These are phyloP conservation scores for Speleostelium caveatum DNA, from an alignment of 78 protist genomes.

Conservation along the genomic window DNA sequence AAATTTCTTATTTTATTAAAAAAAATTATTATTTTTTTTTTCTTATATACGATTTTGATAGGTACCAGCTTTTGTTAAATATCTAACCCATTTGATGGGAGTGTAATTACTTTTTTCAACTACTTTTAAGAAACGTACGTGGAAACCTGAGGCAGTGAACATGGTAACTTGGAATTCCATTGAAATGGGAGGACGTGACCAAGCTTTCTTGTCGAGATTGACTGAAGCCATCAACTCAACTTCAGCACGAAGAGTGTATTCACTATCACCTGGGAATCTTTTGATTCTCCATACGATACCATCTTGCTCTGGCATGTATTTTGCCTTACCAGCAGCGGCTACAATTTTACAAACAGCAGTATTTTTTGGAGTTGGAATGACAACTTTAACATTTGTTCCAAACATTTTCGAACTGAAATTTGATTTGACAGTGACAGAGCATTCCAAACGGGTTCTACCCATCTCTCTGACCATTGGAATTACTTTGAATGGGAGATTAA, in stretches of 20 bases:
- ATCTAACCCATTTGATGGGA: constrained; percentile 98
- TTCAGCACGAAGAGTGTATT: constrained; percentile 87
- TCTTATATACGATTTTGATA: constrained; percentile 91
- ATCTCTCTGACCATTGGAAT: constrained; percentile 92
- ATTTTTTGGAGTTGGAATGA: constrained; percentile 95
- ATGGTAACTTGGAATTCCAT: constrained; percentile 98
- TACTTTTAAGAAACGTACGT: constrained; percentile 96
- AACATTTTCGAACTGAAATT: constrained; percentile 78
- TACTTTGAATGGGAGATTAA: constrained; percentile 95
- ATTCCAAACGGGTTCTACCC: constrained; percentile 94
- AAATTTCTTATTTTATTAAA: not conserved
- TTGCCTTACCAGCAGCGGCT: constrained; percentile 92
- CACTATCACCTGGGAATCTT: constrained; percentile 87
- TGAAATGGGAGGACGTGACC: constrained; percentile 97
- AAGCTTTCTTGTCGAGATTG: constrained; percentile 82
- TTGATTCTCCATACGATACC: constrained; percentile 93
- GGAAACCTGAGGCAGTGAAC: constrained; percentile 97
- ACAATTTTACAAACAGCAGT: constrained; percentile 90
- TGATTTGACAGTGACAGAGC: constrained; percentile 87
- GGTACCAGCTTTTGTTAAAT: constrained; percentile 95
- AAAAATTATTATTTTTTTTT: too few species aligned
- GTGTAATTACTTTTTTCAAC: constrained; percentile 84
- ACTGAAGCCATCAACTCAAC: constrained; percentile 89
- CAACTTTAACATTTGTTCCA: constrained; percentile 78
- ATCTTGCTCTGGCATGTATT: constrained; percentile 92